Base-by-base conservation (phyloP, 768 basidiomycete genomes). In the Kwoniella pini region DNA sequence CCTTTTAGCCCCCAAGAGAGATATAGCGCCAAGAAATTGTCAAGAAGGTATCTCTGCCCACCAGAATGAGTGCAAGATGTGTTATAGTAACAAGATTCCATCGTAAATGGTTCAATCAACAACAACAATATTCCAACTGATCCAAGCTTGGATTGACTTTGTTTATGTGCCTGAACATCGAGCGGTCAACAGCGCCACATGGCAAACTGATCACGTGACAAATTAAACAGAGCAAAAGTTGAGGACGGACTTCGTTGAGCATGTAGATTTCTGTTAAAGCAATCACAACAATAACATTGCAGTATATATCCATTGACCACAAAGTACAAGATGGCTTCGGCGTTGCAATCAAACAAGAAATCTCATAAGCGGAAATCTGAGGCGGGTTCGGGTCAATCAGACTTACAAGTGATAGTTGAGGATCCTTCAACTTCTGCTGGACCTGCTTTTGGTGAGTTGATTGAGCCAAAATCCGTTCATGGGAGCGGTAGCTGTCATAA, bases 381-480 rank as follows among this genome's bases (percentile, higher is more conserved):
- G 15, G 63, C 26, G 11, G 52, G 56, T 19, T 22, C 57, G 12
- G 21, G n/a, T 38, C 11, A 38, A 22, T 15, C 51, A 1, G 59
- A 64, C 22, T 60, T 70, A 4, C 49, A 62, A 24, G 63, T 75
- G n/a, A 30, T 60, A n/a, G 56, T 75, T 19, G 62, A 46, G 2
- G 63, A 67, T 13, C 22, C 59, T 6, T 64, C 64, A 2, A 43
- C 66, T 5, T 53, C 65, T 26, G 64, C 62, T 45, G 73, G 73
- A 19, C 73, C 73, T 53, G 73, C 63, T 19, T 75, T 72, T 42
- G 69, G 73, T 75, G 44, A 46, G 72, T 62, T 26, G n/a, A 36
- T 2, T 36, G 10, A 44, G 40, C 21, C 21, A 52, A 10, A 43
- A 13, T 19, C 2, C n/a, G 27, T 24, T 27, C 13, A 24, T 9